Percentiles rank a stretch among this genome's conserved stretches.
Conservation (phyloP, 257 asterid genomes). For the Nicotiana noctiflora region DNA sequence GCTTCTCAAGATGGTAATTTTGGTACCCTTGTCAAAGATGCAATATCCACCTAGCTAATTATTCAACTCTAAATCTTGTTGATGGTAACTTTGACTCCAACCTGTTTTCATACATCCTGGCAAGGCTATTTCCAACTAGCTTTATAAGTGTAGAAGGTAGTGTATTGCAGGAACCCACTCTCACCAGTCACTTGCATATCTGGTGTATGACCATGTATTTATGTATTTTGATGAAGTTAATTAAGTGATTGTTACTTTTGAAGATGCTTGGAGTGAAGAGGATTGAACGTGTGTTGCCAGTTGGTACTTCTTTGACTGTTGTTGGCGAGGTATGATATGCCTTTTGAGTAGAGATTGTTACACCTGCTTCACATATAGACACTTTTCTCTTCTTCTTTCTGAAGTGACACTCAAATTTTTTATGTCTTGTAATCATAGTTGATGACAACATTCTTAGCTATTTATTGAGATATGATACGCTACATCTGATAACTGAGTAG, state of each 20-base stretch:
- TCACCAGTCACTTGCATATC: slow-evolving; percentile 2
- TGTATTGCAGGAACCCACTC: neutral
- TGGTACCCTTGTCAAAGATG: neutral
- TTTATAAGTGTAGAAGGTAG: neutral
- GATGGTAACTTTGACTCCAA: neutral
- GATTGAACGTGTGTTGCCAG: slow-evolving; percentile 93
- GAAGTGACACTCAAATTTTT: neutral
- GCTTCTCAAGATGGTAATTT: neutral
- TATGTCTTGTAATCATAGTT: neutral
- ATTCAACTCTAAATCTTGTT: neutral
- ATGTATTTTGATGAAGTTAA: slow-evolving; percentile 8
- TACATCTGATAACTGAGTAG: neutral
- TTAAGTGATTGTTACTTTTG: slow-evolving; percentile 16
- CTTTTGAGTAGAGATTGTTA: slow-evolving; percentile 1
- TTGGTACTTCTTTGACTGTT: slow-evolving; percentile 90
- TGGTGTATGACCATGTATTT: neutral
- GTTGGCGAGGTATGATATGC: slow-evolving; percentile 86
- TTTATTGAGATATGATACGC: neutral
- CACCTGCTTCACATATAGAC: neutral
- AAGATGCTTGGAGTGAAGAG: slow-evolving; percentile 99
- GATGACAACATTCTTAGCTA: neutral
- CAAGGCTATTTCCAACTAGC: neutral
- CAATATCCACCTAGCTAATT: neutral
- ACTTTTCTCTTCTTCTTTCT: neutral
- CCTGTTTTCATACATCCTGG: neutral